Conservation (phyloP, 2,329 filamentous ascomycete genomes). For the Mycosphaerella arachidis region DNA sequence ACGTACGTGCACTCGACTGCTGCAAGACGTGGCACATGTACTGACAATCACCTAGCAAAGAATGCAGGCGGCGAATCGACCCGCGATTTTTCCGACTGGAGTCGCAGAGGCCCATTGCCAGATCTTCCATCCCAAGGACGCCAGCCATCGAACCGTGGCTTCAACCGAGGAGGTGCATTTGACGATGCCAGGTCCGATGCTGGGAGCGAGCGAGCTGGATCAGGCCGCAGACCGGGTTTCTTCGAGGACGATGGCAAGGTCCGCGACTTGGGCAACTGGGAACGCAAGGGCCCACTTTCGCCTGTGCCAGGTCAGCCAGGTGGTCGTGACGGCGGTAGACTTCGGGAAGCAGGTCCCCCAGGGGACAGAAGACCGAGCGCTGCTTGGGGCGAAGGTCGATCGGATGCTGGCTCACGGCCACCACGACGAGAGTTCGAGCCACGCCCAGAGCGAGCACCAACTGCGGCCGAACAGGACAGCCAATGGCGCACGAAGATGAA, state of each 20-base stretch:
- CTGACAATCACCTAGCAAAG: constrained; percentile 18
- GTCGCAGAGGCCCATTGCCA: constrained; percentile 82
- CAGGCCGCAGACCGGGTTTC: constrained; percentile 60
- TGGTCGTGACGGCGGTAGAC: constrained; percentile 54
- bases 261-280: constrained; percentile 85
- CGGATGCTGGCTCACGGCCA: constrained; percentile 72
- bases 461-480: constrained; percentile 86
- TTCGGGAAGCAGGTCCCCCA: constrained; percentile 56
- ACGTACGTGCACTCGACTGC: constrained; percentile 59
- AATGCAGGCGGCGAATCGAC: constrained; percentile 62
- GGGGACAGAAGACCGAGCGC: constrained; percentile 54
- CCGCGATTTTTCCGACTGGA: constrained; percentile 85
- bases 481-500: constrained; percentile 91
- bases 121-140: constrained; percentile 56
- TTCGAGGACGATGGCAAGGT: constrained; percentile 67
- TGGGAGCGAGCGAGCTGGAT: constrained; percentile 48
- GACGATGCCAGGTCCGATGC: constrained; percentile 45
- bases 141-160: constrained; percentile 46
- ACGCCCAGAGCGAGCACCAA: constrained; percentile 68
- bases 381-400: constrained; percentile 66
- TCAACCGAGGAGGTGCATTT: constrained; percentile 28
- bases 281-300: constrained; percentile 86
- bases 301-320: constrained; percentile 51
- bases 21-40: not conserved
- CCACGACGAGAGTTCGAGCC: constrained; percentile 73